Evolutionary conservation across 2,329 filamentous ascomycete species (phyloP).

Genomic region (Diaporthe helianthi): DNA sequence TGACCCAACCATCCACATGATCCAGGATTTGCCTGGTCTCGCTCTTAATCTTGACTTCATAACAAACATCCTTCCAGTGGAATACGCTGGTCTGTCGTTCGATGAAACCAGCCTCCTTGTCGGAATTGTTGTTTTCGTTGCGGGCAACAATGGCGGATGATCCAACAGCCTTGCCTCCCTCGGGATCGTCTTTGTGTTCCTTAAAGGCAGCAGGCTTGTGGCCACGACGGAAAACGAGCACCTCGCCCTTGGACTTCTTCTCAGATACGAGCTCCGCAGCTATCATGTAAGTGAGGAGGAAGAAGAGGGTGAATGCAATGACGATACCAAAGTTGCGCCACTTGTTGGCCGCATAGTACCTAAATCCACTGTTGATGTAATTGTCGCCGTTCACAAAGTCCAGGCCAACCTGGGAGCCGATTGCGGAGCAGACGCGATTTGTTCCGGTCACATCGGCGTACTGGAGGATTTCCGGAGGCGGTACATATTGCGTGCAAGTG

Average conservation of each 20-base stretch:
- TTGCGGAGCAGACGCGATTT: slow-evolving; percentile 63
- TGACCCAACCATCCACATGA: slow-evolving; percentile 35
- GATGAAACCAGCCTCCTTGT: slow-evolving; percentile 44
- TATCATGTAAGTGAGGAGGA: slow-evolving; percentile 67
- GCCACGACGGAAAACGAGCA: slow-evolving; percentile 77
- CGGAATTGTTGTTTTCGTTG: slow-evolving; percentile 45
- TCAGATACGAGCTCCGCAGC: slow-evolving; percentile 70
- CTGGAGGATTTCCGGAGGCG: slow-evolving; percentile 43
- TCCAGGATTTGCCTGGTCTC: slow-evolving; percentile 34
- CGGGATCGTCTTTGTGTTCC: slow-evolving; percentile 68
- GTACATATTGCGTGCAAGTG: slow-evolving; percentile 55
- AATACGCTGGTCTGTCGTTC: slow-evolving; percentile 34
- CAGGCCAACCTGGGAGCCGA: slow-evolving; percentile 64
- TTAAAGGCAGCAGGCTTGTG: slow-evolving; percentile 64
- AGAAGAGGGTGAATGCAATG: slow-evolving; percentile 68
- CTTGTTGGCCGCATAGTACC: slow-evolving; percentile 64
- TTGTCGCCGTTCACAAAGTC: slow-evolving; percentile 61
- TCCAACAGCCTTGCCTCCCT: slow-evolving; percentile 58
- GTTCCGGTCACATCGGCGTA: slow-evolving; percentile 46
- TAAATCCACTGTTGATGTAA: slow-evolving; percentile 62
- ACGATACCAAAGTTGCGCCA: slow-evolving; percentile 79
- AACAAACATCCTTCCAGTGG: slow-evolving; percentile 36
- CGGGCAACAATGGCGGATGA: slow-evolving; percentile 54
- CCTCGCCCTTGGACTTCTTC: slow-evolving; percentile 77
- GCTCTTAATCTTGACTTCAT: slow-evolving; percentile 35